Evolutionary conservation across 2,329 filamentous ascomycete genomes (phyloP).

Genomic region (Alternaria rosae): DNA sequence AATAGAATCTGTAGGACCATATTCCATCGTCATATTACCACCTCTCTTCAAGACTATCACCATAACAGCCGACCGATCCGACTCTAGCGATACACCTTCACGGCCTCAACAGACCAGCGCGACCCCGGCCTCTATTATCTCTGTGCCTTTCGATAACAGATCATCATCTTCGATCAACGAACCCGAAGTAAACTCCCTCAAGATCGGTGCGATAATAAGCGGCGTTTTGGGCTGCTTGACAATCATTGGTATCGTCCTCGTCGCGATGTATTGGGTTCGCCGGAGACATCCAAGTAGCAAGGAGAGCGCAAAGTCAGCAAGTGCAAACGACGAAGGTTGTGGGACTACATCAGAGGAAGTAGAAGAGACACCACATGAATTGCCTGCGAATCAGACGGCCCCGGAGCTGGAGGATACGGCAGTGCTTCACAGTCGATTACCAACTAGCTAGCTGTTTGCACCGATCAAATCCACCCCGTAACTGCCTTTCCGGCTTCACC

Average conservation of each 20-base stretch:
- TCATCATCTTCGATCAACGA: neutral
- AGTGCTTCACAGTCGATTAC: conserved; percentile 56
- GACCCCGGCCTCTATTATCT: fast-evolving
- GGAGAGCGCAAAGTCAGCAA: neutral
- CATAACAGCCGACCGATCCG: neutral
- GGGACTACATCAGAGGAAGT: neutral
- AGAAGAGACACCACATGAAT: neutral
- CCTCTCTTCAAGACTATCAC: neutral
- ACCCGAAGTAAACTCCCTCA: fast-evolving
- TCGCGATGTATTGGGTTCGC: neutral
- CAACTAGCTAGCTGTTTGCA: conserved; percentile 83
- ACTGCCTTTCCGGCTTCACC: conserved; percentile 83
- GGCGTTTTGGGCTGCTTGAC: neutral
- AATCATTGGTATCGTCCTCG: neutral
- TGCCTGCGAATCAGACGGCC: neutral
- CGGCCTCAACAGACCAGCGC: neutral
- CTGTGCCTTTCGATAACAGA: neutral
- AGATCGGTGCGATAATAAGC: neutral
- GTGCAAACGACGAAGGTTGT: neutral
- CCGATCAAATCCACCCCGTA: conserved; percentile 91
- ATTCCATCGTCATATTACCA: neutral
- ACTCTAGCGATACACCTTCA: neutral
- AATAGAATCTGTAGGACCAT: neutral
- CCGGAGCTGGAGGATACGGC: neutral
- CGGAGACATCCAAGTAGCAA: neutral